Evolutionary conservation across 768 basidiomycete species (phyloP), one percentile per base, ranked within the genome.

Genomic region (Leucosporidium yakuticum): DNA sequence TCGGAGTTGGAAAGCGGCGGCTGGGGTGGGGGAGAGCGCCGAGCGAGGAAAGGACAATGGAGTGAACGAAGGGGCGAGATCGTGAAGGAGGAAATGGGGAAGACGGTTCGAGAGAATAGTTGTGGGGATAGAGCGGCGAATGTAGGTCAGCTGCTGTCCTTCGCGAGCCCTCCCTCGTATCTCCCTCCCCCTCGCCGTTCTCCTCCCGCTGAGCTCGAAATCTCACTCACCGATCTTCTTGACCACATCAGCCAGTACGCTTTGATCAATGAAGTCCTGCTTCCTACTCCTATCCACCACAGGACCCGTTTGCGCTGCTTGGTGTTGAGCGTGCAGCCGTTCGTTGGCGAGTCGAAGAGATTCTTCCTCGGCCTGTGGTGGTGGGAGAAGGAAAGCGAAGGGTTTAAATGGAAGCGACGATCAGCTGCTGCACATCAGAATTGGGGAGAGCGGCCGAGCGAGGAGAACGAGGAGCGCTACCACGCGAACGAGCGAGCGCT

Each of bases 341-440:
- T 68, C 70, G 62, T 86, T 83, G 4, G 83, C 80, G 50, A n/a
- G 34, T 72, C 90, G 88, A 8, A 91, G 79, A 5, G 84, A 83
- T 77, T 91, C 91, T 80, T 92, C 90, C 78, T 92, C 91, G 0
- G 91, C 91, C 89, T 92, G 74, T 4, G 49, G 9, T 34, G n/a
- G 27, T 47, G 53, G 36, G 25, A 36, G 49, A 36, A 15, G 39
- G 39, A 15, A 9, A 44, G 14, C 6, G 39, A 44, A 2, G 14
- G 39, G 14, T n/a, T n/a, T n/a, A 44, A 15, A 15, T 44, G 14
- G 39, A 15, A 44, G 8, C 11, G 14, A 44, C 39, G 39, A 15
- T 44, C 39, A 44, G 14, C 8, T 3, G 8, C 39, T 15, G 34
- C 12, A 44, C 39, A 59, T 49, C 72, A 29, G 34, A 6, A 29